phyloP scores from a whole-genome alignment of 345 rosid genomes.

The Boechera stricta region DNA sequence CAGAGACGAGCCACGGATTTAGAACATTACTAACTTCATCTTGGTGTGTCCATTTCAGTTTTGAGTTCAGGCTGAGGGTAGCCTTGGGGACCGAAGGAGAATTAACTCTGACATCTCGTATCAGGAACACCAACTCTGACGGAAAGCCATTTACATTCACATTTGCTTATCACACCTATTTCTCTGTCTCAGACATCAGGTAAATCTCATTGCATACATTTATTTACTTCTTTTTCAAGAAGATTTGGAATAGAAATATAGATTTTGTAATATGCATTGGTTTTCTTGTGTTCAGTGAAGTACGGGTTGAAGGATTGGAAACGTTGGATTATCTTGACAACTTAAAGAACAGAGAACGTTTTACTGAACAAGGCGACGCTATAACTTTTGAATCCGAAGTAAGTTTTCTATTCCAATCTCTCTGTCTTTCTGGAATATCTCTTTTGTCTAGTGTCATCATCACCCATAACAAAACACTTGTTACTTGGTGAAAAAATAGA shows the following conservation, averaged over 20 bases:
- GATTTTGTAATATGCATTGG: neutral
- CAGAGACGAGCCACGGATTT: constrained; percentile 10
- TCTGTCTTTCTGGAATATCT: constrained; percentile 8
- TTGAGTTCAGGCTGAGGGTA: constrained; percentile 88
- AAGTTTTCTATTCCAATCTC: constrained; percentile 39
- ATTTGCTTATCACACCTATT: constrained; percentile 94
- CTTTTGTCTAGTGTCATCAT: constrained; percentile 10
- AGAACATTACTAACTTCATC: constrained; percentile 21
- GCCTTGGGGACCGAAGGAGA: constrained; percentile 83
- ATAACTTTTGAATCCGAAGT: constrained; percentile 94
- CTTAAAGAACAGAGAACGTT: constrained; percentile 77
- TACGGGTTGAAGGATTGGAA: constrained; percentile 93
- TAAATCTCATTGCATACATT: constrained; percentile 43
- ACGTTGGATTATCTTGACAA: constrained; percentile 94
- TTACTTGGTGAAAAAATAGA: constrained; percentile 47
- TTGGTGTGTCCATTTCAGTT: constrained; percentile 52
- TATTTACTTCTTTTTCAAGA: neutral
- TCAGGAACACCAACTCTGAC: constrained; percentile 81
- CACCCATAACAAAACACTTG: neutral
- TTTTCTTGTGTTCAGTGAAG: constrained; percentile 72
- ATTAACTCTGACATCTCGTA: constrained; percentile 81
- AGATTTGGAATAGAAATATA: constrained; percentile 4
- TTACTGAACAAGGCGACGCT: constrained; percentile 95
- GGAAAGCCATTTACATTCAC: constrained; percentile 91
- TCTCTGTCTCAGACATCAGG: constrained; percentile 97